phyloP scores from a whole-genome alignment of 2,329 filamentous ascomycete genomes.

The Albophoma yamanashiensis region DNA sequence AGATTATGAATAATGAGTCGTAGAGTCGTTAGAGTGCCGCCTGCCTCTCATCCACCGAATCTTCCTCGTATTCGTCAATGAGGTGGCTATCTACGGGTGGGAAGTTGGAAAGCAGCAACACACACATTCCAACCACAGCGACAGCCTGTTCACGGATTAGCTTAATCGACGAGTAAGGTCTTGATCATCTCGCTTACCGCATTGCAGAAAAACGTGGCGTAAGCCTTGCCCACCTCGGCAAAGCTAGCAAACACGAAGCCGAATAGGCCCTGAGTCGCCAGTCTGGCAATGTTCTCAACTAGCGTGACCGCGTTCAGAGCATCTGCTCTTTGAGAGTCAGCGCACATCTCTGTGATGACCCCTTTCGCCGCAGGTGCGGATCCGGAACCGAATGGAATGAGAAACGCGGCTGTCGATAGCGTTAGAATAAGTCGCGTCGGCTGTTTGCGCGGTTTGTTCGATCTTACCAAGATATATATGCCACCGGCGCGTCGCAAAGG shows the following conservation, averaged over 20 bases:
- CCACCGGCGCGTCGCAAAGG: conserved; percentile 52
- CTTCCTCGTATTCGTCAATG: conserved; percentile 12
- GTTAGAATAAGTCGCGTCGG: neutral
- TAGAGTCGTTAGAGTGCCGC: neutral
- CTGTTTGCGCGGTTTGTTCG: neutral
- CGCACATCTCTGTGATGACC: conserved; percentile 62
- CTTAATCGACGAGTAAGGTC: neutral
- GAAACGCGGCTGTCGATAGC: conserved; percentile 36
- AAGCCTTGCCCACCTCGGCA: conserved; percentile 45
- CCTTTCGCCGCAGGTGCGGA: conserved; percentile 61
- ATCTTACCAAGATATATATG: conserved; percentile 54
- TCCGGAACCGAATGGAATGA: conserved; percentile 59
- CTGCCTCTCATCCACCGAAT: neutral
- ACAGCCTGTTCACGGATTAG: conserved; percentile 30
- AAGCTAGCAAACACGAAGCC: conserved; percentile 56
- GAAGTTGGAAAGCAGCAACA: conserved; percentile 31
- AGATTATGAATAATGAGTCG: neutral
- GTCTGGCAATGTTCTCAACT: conserved; percentile 56
- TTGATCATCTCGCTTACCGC: conserved; percentile 32
- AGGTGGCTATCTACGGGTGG: conserved; percentile 25
- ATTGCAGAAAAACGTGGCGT: conserved; percentile 58
- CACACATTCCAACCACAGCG: conserved; percentile 31
- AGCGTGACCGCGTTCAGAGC: conserved; percentile 59
- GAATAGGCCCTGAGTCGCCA: conserved; percentile 55
- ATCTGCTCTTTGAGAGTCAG: conserved; percentile 49